Base-by-base conservation (phyloP, 371 early-diverging fungal species). In the Gilbertella persicaria region DNA sequence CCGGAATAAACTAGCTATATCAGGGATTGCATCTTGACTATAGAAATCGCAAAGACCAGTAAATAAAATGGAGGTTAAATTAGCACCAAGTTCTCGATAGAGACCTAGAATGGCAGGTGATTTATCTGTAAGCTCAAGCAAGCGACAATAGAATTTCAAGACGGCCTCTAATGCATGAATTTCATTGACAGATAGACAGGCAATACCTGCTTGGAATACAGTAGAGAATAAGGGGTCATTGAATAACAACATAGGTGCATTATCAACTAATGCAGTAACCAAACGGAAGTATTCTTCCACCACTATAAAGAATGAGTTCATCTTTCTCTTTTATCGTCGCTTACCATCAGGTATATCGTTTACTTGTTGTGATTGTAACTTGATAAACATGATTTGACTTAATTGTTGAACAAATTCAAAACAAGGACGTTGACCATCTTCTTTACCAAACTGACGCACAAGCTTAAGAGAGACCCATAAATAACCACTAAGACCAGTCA, bases 251-350 rank as follows among this genome's bases (percentile, higher is more conserved):
- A 58, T 43, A 1, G 93, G 90, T 24, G 79, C 78, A 4, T 64
- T 58, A 20, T 88, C 80, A 41, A 85, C 51, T 2, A 74, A 67
- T n/a, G 74, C 72, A 20, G 69, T 69, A 2, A 84, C 45, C 47
- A 90, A 64, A 23, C 78, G 72, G 62, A 84, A 89, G 62, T 85
- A 89, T 42, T 89, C 90, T 57, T 87, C 89, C 26, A 86, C 66
- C 12, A 87, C 84, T 77, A 58, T 8, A 55, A 26, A 33, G 4
- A 5, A 48, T 38, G 40, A 45, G 58, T 58, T n/a, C 17, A n/a
- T 17, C 4, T 37, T n/a, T 37, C 4, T 37, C 14, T 38, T 49
- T 28, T 35, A 26, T 51, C 16, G 20, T 29, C 35, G 37, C 62
- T 36, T 65, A 82, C 84, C 79, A 66, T 90, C 87, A 8, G 90